Percentiles rank a stretch among this genome's conserved stretches.
phyloP scores from a whole-genome alignment of 108 stramenopile species.

The Asterionellopsis glacialis region DNA sequence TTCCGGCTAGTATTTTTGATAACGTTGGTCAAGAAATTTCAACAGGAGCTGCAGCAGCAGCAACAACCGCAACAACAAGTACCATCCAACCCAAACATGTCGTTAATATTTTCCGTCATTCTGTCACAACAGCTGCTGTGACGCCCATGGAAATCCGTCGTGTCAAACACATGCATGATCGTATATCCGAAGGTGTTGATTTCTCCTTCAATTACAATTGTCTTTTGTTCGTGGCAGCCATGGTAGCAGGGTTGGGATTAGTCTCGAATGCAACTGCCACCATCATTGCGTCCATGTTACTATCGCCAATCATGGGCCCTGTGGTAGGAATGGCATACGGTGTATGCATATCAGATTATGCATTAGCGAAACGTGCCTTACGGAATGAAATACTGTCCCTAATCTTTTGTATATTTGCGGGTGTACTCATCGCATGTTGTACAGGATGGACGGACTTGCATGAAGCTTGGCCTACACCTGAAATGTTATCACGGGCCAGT shows the following conservation, averaged over 20 bases:
- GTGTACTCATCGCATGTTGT: constrained; percentile 33
- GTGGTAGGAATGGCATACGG: constrained; percentile 55
- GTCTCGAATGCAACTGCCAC: constrained; percentile 62
- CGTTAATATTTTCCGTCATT: no score
- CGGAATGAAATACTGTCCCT: constrained; percentile 59
- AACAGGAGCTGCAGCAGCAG: no score
- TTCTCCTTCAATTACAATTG: constrained; percentile 39
- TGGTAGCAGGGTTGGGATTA: constrained; percentile 80
- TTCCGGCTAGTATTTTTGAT: no score
- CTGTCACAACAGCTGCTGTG: background rate
- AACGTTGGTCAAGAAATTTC: no score
- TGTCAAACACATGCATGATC: constrained; percentile 1
- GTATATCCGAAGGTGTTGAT: background rate
- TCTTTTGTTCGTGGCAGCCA: constrained; percentile 54
- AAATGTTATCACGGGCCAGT: constrained; percentile 62
- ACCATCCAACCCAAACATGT: no score
- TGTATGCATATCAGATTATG: constrained; percentile 50
- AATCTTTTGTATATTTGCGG: constrained; percentile 55
- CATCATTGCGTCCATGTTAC: constrained; percentile 85
- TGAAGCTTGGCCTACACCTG: constrained; percentile 59
- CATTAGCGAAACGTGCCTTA: constrained; percentile 41
- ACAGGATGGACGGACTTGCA: constrained; percentile 24
- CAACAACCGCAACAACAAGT: no score
- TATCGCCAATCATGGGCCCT: constrained; percentile 72
- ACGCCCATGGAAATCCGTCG: background rate